Percentiles rank a stretch among this genome's conserved stretches.
Evolutionary conservation across 2,329 filamentous ascomycete genomes (phyloP).

Genomic region (Aspergillus sp.): DNA sequence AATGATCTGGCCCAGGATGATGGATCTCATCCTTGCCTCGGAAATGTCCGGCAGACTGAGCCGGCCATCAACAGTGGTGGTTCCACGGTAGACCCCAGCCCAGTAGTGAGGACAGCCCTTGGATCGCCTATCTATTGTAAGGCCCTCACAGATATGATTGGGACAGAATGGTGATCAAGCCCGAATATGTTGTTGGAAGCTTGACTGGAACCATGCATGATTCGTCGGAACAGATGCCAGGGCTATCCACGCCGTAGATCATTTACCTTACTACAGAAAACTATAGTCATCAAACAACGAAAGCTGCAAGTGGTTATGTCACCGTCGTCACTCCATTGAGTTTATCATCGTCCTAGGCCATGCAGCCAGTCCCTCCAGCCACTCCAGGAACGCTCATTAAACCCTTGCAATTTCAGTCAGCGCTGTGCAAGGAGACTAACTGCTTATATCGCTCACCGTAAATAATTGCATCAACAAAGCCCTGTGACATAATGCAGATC

Average conservation of each 20-base stretch:
- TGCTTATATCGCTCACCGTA: slow-evolving; percentile 1
- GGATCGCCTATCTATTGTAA: background rate
- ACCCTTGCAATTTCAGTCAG: background rate
- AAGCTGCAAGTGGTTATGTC: background rate
- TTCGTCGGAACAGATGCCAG: background rate
- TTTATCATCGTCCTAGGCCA: background rate
- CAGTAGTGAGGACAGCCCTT: background rate
- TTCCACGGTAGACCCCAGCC: background rate
- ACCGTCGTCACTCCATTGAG: background rate
- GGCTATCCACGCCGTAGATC: background rate
- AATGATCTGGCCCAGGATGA: background rate
- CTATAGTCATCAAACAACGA: background rate
- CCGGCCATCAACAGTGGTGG: background rate
- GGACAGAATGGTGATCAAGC: background rate
- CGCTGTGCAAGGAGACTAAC: background rate
- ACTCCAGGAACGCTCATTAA: slow-evolving; percentile 7
- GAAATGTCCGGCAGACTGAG: background rate
- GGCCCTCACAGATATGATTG: background rate
- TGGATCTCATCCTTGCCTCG: background rate
- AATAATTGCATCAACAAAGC: slow-evolving; percentile 9
- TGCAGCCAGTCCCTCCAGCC: slow-evolving; percentile 5
- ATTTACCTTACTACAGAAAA: background rate
- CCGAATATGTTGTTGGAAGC: background rate
- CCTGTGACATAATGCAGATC: slow-evolving; percentile 11
- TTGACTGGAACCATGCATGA: background rate